Percentiles rank a stretch among this genome's conserved stretches.
These are phyloP conservation scores for Neopestalotiopsis sp. DNA, from an alignment of 2,329 filamentous ascomycete genomes.

Conservation along the genomic window DNA sequence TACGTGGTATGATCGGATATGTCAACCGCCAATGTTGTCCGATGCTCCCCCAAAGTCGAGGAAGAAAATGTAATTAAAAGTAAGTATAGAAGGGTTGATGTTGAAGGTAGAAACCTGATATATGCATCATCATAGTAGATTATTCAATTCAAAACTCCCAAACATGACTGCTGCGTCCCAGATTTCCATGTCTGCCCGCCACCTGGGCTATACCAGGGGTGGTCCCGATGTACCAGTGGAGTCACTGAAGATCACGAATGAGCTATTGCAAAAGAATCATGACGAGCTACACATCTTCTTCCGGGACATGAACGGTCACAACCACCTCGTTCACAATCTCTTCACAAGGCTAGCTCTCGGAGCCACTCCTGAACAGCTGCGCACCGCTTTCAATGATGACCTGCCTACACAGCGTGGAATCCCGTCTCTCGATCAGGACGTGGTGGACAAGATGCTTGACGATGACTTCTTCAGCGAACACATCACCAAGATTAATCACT, in stretches of 20 bases:
- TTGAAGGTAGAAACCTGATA: too few relatives aligned
- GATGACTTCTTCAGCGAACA: constrained; percentile 28
- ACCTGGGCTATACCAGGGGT: too few relatives aligned
- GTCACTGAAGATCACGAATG: constrained; percentile 17
- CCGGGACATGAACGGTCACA: constrained; percentile 31
- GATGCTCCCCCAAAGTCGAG: too few relatives aligned
- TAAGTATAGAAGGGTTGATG: too few relatives aligned
- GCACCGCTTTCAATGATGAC: constrained; percentile 34
- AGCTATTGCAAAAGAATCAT: constrained; percentile 37
- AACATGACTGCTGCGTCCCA: too few relatives aligned
- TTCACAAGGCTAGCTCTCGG: constrained; percentile 37
- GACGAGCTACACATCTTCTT: constrained; percentile 37
- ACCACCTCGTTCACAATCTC: constrained; percentile 38
- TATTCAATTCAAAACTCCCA: too few relatives aligned
- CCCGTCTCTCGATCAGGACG: constrained; percentile 26
- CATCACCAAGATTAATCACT: constrained; percentile 37
- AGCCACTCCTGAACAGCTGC: constrained; percentile 30
- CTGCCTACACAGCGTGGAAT: constrained; percentile 31
- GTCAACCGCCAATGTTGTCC: too few relatives aligned
- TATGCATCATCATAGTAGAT: too few relatives aligned
- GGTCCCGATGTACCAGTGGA: too few relatives aligned
- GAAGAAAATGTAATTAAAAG: too few relatives aligned
- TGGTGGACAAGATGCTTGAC: constrained; percentile 27
- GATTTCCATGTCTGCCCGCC: too few relatives aligned
- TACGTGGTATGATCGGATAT: too few relatives aligned